Evolutionary conservation across 352 stramenopile species (phyloP), one percentile per base, ranked within the genome.

Genomic region (Phytophthora constricta): DNA sequence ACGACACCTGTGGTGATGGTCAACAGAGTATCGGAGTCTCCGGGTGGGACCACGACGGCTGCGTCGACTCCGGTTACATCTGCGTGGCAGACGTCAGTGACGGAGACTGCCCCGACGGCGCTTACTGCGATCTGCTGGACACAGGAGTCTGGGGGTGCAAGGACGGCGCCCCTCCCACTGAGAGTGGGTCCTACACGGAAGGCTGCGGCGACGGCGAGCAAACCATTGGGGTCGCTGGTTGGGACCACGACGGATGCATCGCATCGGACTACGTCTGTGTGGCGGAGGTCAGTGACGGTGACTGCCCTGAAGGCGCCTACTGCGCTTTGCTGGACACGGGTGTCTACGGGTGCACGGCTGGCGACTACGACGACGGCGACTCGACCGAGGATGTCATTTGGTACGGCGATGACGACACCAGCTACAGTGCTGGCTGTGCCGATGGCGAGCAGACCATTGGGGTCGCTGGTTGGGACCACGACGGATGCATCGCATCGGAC

Each of bases 71-170:
- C 17, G 68, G 62, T 33, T 58, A 71, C 7, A 51, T 65, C 1
- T 79, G 71, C 31, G 68, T 67, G 14, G 62, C 31, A 13, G 26
- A 65, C 25, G 50, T 67, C n/a, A 50, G 46, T 14, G 53, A 58
- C 39, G 68, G 61, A 31, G 60, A 63, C 33, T 81, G 73, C 27
- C 73, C 73, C 3, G 55, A 62, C 17, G 73, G 73, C 22, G 68
- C 73, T 8, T 65, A 59, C 42, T 81, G 73, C 28, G 59, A 37
- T 22, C 49, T 64, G 3, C 58, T 81, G 5, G 58, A 57, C 16
- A 78, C 69, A 0, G 69, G 69, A 14, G 65, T 81, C 9, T 78
- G 72, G 62, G 73, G 73, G 25, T 81, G 73, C 70, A 70, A 72
- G 58, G 41, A 17, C 13, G 43, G 42, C 5, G n/a, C 50, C 48